Evolutionary conservation across 495 filamentous ascomycete species (phyloP).

Genomic region (Margaritispora aquatica): DNA sequence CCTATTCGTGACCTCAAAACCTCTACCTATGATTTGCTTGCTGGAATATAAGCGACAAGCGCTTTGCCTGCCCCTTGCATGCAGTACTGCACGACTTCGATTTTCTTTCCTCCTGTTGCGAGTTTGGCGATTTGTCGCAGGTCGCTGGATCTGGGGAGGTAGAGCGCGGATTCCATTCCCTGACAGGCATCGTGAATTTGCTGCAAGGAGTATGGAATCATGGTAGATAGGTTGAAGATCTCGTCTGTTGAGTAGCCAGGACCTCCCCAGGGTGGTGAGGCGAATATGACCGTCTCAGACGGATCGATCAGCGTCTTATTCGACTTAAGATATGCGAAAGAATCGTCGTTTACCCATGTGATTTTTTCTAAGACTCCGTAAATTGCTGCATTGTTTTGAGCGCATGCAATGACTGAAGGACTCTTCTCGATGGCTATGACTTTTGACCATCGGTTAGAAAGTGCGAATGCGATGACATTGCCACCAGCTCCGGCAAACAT

Average conservation of each 20-base stretch:
- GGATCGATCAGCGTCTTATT: slow-evolving; percentile 11
- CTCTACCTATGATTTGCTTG: neutral
- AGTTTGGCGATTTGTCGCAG: slow-evolving; percentile 71
- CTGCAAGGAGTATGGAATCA: slow-evolving; percentile 77
- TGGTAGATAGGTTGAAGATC: slow-evolving; percentile 77
- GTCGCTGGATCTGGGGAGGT: slow-evolving; percentile 84
- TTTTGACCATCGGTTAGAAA: slow-evolving; percentile 64
- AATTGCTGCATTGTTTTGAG: slow-evolving; percentile 83
- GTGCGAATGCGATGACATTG: slow-evolving; percentile 91
- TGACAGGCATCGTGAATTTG: slow-evolving; percentile 55
- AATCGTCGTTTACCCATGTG: slow-evolving; percentile 78
- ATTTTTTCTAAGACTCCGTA: slow-evolving; percentile 80
- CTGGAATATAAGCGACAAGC: slow-evolving; percentile 47
- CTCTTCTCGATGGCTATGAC: slow-evolving; percentile 88
- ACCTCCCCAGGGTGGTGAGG: slow-evolving; percentile 93
- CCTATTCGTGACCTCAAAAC: neutral
- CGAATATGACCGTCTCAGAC: slow-evolving; percentile 57
- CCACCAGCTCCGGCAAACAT: slow-evolving; percentile 88
- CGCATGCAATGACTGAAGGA: slow-evolving; percentile 69
- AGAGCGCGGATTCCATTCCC: slow-evolving; percentile 56
- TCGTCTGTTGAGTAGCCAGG: slow-evolving; percentile 69
- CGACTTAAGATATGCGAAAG: slow-evolving; percentile 47
- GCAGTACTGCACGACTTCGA: slow-evolving; percentile 85
- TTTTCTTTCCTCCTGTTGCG: slow-evolving; percentile 39
- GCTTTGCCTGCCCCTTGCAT: slow-evolving; percentile 85